A percentile compares a stretch with the other conserved stretches of the same genome.
Evolutionary conservation across 495 filamentous ascomycete species (phyloP).

Genomic region (Immersiella caudata): DNA sequence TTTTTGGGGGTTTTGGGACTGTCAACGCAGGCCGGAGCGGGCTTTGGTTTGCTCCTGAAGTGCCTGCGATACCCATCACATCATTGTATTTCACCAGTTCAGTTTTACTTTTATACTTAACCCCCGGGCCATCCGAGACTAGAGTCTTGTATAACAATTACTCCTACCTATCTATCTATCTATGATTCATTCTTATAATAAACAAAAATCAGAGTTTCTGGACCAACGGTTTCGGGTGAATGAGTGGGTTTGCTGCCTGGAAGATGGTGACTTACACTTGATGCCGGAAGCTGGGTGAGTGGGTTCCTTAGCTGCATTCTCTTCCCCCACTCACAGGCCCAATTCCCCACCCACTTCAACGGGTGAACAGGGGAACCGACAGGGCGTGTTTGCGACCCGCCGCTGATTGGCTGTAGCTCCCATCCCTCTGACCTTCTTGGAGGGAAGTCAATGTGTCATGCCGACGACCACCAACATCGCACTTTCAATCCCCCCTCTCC

Average conservation of each 20-base stretch:
- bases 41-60: not conserved
- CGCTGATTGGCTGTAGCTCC: slow-evolving; percentile 35
- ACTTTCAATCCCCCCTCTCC: not conserved
- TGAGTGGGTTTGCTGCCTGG: not conserved
- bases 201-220: not conserved
- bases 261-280: not conserved
- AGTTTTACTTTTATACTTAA: not conserved
- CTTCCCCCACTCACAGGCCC: not conserved
- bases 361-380: slow-evolving; percentile 14
- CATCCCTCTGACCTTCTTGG: slow-evolving; percentile 6
- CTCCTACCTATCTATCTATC: not conserved
- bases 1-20: not conserved
- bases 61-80: not conserved
- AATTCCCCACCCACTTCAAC: not conserved
- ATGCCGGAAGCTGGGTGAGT: not conserved
- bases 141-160: slow-evolving; percentile 7
- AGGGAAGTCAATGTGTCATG: slow-evolving; percentile 34
- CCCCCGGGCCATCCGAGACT: not conserved
- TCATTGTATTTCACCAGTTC: slow-evolving; percentile 3
- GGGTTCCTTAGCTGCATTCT: not conserved
- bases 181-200: slow-evolving; percentile 9
- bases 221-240: not conserved
- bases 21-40: not conserved
- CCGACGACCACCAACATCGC: slow-evolving; percentile 20
- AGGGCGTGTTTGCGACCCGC: slow-evolving; percentile 35